These are phyloP conservation scores for Penicillium sp. DNA, from an alignment of 2,329 filamentous ascomycete species.

Conservation along the genomic window DNA sequence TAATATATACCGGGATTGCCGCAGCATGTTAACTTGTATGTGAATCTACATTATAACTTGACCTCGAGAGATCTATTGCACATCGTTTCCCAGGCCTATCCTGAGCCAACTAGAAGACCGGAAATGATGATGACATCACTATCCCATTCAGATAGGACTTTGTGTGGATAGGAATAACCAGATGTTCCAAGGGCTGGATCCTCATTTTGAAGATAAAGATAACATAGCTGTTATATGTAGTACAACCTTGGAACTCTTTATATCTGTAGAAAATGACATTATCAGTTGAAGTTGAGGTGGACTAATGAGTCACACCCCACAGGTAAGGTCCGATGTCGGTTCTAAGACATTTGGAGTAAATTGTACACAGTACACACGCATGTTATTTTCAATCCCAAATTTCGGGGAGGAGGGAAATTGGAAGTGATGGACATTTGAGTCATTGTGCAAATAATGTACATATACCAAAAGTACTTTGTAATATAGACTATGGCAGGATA, in stretches of 20 bases:
- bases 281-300: neutral
- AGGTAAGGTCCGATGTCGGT: conserved; percentile 8
- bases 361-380: neutral
- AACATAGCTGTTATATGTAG: neutral
- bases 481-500: neutral
- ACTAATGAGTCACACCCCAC: conserved; percentile 8
- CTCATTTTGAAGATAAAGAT: neutral
- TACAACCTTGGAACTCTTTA: no score
- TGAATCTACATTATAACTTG: neutral
- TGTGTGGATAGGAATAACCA: neutral
- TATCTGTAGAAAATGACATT: neutral
- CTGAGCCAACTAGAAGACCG: neutral
- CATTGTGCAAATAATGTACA: neutral
- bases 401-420: neutral
- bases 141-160: neutral
- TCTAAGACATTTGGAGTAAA: neutral
- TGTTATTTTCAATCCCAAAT: neutral
- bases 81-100: neutral
- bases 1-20: no score
- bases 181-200: no score
- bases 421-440: conserved; percentile 1
- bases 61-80: neutral
- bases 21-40: neutral
- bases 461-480: neutral
- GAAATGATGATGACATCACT: neutral